Evolutionary conservation across 2,329 filamentous ascomycete species (phyloP), one percentile per base, ranked within the genome.

Genomic region (Colletotrichum musae): DNA sequence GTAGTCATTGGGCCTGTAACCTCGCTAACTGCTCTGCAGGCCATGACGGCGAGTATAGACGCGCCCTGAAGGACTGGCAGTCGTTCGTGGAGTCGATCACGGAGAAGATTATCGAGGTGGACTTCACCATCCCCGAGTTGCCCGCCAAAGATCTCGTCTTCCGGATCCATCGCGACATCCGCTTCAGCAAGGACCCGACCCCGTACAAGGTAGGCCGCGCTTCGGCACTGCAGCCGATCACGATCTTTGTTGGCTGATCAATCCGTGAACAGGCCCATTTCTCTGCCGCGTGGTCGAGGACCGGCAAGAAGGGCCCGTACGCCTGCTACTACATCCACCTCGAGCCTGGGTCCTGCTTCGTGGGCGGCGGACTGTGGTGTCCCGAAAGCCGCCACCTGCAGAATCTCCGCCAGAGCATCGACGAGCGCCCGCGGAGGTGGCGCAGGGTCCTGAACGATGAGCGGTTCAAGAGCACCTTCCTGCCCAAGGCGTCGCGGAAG

Each of bases 311-410:
- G 80, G 94, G 94, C 0, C 91, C 93, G 10, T 97, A 96, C 79
- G 94, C 94, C 6, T 92, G 90, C 76, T 97, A 97, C 82, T 97
- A 97, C 81, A 82, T 97, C 21, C 94, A 97, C 78, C 87, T 93
- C 72, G 89, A 95, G 77, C 94, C 94, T 12, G 85, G 84, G 3
- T 83, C 87, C 58, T 92, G 89, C 76, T 93, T 95, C 74, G 84
- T 97, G 50, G 94, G 93, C 67, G 94, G 93, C 54, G 94, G 95
- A 1, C 82, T 97, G 16, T 97, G 93, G 93, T 88, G 91, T 74
- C 93, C 94, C 2, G 92, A 94, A 60, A 87, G 88, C 2, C 81
- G 83, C 5, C 84, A 90, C n/a, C 82, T 96, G 15, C 87, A 87
- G 43, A 86, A 86, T 71, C 82, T 97, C 78, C 89, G 95, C 67